Evolutionary conservation across 768 basidiomycete genomes (phyloP).

Genomic region (Sarcomyxa edulis): DNA sequence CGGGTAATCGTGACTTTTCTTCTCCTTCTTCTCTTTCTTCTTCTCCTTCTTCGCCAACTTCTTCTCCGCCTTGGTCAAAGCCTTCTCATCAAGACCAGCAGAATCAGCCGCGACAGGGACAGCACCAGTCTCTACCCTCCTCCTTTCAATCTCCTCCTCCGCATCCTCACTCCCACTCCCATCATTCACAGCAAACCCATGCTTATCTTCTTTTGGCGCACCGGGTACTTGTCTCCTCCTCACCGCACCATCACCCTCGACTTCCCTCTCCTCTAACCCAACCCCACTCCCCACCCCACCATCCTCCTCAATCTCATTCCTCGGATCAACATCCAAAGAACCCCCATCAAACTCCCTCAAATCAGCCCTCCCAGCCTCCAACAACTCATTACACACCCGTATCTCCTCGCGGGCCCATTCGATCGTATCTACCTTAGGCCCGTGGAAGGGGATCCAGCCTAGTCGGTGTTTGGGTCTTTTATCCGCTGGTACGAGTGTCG

Average conservation of each 20-base stretch:
- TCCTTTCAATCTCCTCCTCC: conserved; percentile 1
- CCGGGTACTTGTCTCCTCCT: conserved; percentile 2
- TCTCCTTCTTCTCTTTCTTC: conserved; percentile 21
- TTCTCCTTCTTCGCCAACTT: conserved; percentile 11
- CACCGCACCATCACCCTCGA: conserved; percentile 7
- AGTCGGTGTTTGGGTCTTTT: conserved; percentile 81
- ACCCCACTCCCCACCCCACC: conserved; percentile 8
- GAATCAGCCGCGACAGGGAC: background rate
- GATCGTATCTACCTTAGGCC: conserved; percentile 90
- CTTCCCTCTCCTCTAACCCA: conserved; percentile 7
- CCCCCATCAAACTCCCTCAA: conserved; percentile 29
- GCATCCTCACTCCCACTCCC: background rate
- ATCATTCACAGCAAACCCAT: background rate
- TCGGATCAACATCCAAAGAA: conserved; percentile 8
- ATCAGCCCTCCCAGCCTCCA: conserved; percentile 54
- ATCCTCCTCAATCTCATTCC: conserved; percentile 5
- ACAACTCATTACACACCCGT: conserved; percentile 38
- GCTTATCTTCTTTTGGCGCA: background rate
- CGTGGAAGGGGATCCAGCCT: conserved; percentile 51
- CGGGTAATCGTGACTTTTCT: conserved; percentile 35
- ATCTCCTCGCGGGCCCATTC: conserved; percentile 86
- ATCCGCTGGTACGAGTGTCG: conserved; percentile 49
- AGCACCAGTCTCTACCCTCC: background rate
- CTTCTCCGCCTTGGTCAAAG: conserved; percentile 2
- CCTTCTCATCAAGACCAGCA: background rate